Conservation (phyloP, 495 filamentous ascomycete species). For the Trichoderma erinaceum region DNA sequence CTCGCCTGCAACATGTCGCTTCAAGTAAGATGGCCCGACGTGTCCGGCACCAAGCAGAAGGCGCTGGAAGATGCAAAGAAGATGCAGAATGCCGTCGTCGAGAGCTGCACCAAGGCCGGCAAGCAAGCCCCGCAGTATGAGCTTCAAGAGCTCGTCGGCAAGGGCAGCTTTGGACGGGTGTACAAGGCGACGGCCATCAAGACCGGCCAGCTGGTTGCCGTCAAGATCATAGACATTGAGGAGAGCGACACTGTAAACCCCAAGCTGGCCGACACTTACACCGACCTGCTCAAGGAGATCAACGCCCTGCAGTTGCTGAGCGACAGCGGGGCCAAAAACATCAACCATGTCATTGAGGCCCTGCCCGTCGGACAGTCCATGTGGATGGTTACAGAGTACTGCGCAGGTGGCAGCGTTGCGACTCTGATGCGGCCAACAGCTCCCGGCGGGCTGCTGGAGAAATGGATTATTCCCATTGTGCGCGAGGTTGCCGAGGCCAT, state of each 20-base stretch:
- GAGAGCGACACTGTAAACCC: constrained; percentile 69
- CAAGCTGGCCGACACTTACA: constrained; percentile 71
- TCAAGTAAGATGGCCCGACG: constrained; percentile 35
- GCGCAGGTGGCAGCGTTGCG: constrained; percentile 88
- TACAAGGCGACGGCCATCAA: constrained; percentile 67
- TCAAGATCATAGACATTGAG: constrained; percentile 97
- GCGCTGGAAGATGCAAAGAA: constrained; percentile 50
- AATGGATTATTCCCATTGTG: constrained; percentile 83
- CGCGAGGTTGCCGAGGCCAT: constrained; percentile 81
- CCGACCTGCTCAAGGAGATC: constrained; percentile 84
- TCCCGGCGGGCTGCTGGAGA: constrained; percentile 73
- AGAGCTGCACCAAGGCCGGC: constrained; percentile 42
- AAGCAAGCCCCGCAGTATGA: constrained; percentile 54
- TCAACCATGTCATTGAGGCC: constrained; percentile 85
- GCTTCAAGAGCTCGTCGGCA: constrained; percentile 86
- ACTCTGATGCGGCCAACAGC: constrained; percentile 65
- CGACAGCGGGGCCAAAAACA: constrained; percentile 77
- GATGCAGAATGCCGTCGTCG: constrained; percentile 45
- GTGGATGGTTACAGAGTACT: constrained; percentile 96
- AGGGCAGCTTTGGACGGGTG: constrained; percentile 91
- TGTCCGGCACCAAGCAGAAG: constrained; percentile 39
- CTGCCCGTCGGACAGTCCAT: constrained; percentile 79
- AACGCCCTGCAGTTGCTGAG: constrained; percentile 76
- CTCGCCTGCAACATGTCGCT: constrained; percentile 32
- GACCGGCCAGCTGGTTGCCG: constrained; percentile 65